Percentiles rank a stretch among this genome's conserved stretches.
Evolutionary conservation across 306 rosid species (phyloP).

Genomic region (Citrullus amarus): DNA sequence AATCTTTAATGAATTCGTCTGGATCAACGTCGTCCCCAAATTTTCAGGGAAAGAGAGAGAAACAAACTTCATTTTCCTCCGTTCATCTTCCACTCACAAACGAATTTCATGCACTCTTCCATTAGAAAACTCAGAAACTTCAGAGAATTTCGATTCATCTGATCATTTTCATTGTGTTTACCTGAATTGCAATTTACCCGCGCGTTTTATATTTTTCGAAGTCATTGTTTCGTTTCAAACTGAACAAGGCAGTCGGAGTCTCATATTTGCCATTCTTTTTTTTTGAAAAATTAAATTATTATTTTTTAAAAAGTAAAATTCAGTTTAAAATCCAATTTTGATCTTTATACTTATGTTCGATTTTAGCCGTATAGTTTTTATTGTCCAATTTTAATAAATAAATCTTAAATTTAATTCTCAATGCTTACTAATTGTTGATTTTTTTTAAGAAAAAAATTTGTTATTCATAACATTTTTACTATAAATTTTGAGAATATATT

Average conservation of each 20-base stretch:
- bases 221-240: background rate
- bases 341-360: too few relatives aligned
- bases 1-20: background rate
- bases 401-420: too few relatives aligned
- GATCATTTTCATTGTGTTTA: background rate
- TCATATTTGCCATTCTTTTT: background rate
- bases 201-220: background rate
- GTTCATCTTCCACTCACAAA: background rate
- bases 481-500: too few relatives aligned
- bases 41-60: slow-evolving; percentile 1
- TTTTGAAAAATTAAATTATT: background rate
- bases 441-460: too few relatives aligned
- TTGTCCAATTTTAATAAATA: too few relatives aligned
- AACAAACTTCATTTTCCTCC: background rate
- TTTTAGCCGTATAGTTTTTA: too few relatives aligned
- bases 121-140: background rate
- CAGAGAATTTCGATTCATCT: background rate
- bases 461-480: too few relatives aligned
- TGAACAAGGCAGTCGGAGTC: background rate
- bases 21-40: background rate
- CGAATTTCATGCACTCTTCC: background rate
- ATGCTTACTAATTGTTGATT: too few relatives aligned
- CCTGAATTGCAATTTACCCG: background rate
- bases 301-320: too few relatives aligned
- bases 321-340: too few relatives aligned